Percentiles rank a stretch among this genome's conserved stretches.
phyloP scores from a whole-genome alignment of 163 green algal species.

The Chloroidium sp. region DNA sequence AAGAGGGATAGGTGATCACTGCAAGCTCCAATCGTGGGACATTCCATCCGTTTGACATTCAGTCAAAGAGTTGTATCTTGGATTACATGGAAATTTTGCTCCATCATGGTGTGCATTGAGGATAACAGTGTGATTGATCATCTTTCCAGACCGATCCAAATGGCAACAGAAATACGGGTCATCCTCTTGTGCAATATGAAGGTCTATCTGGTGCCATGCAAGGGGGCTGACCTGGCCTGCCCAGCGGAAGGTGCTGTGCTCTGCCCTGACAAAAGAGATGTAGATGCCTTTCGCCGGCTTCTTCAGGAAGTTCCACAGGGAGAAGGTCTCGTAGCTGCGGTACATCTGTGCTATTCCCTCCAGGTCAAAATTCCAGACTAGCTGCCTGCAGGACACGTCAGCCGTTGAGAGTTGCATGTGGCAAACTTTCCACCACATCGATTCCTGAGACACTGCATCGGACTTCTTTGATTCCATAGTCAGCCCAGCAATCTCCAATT shows the following conservation, averaged over 20 bases:
- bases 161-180: background rate
- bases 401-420: background rate
- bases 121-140: no score
- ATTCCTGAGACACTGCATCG: no score
- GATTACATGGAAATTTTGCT: no score
- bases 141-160: background rate
- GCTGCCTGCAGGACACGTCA: constrained; percentile 10
- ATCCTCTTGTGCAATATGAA: no score
- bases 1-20: no score
- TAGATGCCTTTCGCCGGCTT: constrained; percentile 56
- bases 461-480: no score
- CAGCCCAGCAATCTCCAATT: no score
- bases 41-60: no score
- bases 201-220: no score
- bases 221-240: constrained; percentile 13
- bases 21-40: no score
- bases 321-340: constrained; percentile 73
- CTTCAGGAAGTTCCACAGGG: constrained; percentile 72
- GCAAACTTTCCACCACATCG: background rate
- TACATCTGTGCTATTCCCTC: constrained; percentile 65
- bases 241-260: constrained; percentile 76
- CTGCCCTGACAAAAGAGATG: constrained; percentile 85
- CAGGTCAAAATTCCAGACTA: constrained; percentile 80
- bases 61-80: no score
- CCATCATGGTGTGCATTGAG: background rate